Evolutionary conservation across 257 asterid genomes (phyloP).

Genomic region (Solanum arcanum): DNA sequence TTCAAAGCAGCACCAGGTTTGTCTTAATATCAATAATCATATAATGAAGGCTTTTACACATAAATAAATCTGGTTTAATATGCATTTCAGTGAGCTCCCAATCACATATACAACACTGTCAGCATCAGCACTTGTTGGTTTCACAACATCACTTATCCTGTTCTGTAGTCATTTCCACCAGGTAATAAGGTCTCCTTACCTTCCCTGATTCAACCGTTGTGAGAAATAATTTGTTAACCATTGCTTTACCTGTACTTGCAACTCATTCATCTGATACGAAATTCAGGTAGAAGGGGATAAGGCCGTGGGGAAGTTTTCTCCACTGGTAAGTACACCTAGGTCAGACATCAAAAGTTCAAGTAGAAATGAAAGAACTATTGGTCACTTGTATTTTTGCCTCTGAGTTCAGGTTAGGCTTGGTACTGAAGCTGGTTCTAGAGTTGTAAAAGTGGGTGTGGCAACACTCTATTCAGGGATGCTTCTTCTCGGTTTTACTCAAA

Average conservation of each 20-base stretch:
- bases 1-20: slow-evolving; percentile 64
- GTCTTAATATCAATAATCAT: background rate
- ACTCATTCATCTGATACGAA: slow-evolving; percentile 5
- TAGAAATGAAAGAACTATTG: background rate
- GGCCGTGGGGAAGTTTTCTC: slow-evolving; percentile 66
- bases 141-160: slow-evolving; percentile 79
- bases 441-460: slow-evolving; percentile 41
- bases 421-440: slow-evolving; percentile 43
- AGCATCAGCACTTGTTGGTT: slow-evolving; percentile 74
- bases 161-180: slow-evolving; percentile 96
- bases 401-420: slow-evolving; percentile 70
- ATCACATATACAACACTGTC: slow-evolving; percentile 51
- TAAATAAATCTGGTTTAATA: background rate
- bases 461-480: slow-evolving; percentile 42
- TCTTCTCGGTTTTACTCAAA: slow-evolving; percentile 43
- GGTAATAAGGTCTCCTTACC: slow-evolving; percentile 26
- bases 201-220: background rate
- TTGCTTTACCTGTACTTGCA: background rate
- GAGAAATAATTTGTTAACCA: background rate
- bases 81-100: slow-evolving; percentile 33
- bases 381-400: background rate
- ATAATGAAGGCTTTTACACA: background rate
- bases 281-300: slow-evolving; percentile 60
- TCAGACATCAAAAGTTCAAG: background rate
- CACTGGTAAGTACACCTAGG: slow-evolving; percentile 43